Evolutionary conservation across 805 yeast species (phyloP).

Genomic region (Ogataea corticis): DNA sequence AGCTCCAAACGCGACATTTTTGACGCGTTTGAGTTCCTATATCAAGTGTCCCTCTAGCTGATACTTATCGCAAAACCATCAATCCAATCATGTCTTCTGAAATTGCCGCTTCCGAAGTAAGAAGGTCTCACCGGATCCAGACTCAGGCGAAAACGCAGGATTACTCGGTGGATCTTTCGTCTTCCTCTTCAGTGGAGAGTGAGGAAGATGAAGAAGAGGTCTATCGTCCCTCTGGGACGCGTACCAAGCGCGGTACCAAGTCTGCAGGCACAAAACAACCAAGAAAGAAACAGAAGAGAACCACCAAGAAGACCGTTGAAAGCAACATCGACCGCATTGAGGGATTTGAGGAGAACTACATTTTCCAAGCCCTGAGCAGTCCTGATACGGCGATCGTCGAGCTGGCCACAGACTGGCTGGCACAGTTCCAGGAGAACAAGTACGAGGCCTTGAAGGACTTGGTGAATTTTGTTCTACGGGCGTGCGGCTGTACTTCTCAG

Average conservation of each 20-base stretch:
- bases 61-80: neutral
- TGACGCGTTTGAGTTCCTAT: neutral
- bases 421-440: constrained; percentile 44
- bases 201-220: constrained; percentile 23
- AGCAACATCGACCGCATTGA: constrained; percentile 40
- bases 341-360: constrained; percentile 46
- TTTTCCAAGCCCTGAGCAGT: constrained; percentile 52
- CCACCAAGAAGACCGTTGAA: constrained; percentile 20
- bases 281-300: constrained; percentile 26
- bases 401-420: constrained; percentile 58
- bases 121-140: constrained; percentile 19
- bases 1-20: constrained; percentile 1
- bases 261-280: constrained; percentile 29
- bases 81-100: constrained; percentile 6
- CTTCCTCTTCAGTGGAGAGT: constrained; percentile 17
- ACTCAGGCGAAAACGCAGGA: constrained; percentile 12
- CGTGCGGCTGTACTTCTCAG: constrained; percentile 69
- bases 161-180: constrained; percentile 12
- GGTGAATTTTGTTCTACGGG: constrained; percentile 66
- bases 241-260: constrained; percentile 17
- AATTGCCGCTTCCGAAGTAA: constrained; percentile 1
- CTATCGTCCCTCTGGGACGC: constrained; percentile 17
- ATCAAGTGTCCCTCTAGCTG: too few relatives aligned
- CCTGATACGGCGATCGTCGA: constrained; percentile 51
- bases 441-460: constrained; percentile 57